These are phyloP conservation scores for Sequoia sempervirens DNA, from an alignment of 75 land plant species.

Conservation along the genomic window DNA sequence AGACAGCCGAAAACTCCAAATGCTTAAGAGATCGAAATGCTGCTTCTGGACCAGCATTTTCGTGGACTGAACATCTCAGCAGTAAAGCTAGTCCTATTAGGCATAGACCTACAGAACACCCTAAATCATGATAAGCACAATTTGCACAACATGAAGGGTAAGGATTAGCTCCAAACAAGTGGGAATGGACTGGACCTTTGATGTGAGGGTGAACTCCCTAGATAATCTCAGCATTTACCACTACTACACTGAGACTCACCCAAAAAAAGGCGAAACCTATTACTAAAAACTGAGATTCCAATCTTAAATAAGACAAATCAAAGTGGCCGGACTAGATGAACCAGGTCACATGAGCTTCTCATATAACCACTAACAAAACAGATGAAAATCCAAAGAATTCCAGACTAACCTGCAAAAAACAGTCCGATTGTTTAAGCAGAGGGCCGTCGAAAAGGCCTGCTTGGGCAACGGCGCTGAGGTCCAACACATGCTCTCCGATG, in stretches of 20 bases:
- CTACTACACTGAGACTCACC: neutral
- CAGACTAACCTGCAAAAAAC: conserved; percentile 70
- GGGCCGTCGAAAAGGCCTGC: conserved; percentile 90
- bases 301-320: neutral
- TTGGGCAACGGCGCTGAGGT: conserved; percentile 60
- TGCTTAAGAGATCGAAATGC: neutral
- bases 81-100: neutral
- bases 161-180: neutral
- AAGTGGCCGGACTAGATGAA: neutral
- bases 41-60: neutral
- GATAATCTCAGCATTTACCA: neutral
- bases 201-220: neutral
- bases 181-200: neutral
- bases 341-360: neutral
- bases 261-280: neutral
- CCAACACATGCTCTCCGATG: conserved; percentile 87
- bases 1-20: neutral
- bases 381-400: neutral
- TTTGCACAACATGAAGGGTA: neutral
- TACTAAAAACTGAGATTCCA: neutral
- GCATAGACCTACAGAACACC: neutral
- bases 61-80: neutral
- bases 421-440: conserved; percentile 46
- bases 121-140: neutral
- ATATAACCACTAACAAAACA: neutral